These are phyloP conservation scores for Dioszegia aurantiaca DNA, from an alignment of 768 basidiomycete species.

Conservation along the genomic window DNA sequence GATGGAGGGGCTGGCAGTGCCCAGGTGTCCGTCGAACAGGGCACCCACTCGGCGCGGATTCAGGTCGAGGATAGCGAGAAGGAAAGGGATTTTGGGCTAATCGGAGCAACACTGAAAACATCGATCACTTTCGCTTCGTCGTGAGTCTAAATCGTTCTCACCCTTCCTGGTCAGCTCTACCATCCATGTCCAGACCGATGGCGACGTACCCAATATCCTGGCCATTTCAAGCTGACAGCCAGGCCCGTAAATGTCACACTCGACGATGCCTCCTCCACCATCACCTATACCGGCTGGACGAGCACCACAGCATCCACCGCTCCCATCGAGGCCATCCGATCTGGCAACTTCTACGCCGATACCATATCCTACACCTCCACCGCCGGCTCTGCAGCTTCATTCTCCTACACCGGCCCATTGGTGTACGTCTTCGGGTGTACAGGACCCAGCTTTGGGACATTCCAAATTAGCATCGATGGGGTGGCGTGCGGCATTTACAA, in stretches of 20 bases:
- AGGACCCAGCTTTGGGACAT: conserved; percentile 32
- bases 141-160: neutral
- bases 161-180: neutral
- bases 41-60: conserved; percentile 24
- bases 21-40: conserved; percentile 12
- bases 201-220: no score
- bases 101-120: conserved; percentile 9
- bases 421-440: conserved; percentile 38
- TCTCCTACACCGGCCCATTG: conserved; percentile 9
- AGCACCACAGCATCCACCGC: conserved; percentile 16
- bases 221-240: no score
- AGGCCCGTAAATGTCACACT: conserved; percentile 26
- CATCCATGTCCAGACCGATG: no score
- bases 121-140: neutral
- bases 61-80: conserved; percentile 13
- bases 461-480: conserved; percentile 23
- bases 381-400: conserved; percentile 2
- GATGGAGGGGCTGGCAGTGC: conserved; percentile 8
- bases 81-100: conserved; percentile 15
- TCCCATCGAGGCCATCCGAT: conserved; percentile 23
- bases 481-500: conserved; percentile 22
- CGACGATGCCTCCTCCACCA: conserved; percentile 31
- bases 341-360: conserved; percentile 26
- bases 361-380: conserved; percentile 41
- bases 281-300: conserved; percentile 34